Base-by-base conservation (phyloP, 257 asterid genomes). In the Coffea eugenioides region DNA sequence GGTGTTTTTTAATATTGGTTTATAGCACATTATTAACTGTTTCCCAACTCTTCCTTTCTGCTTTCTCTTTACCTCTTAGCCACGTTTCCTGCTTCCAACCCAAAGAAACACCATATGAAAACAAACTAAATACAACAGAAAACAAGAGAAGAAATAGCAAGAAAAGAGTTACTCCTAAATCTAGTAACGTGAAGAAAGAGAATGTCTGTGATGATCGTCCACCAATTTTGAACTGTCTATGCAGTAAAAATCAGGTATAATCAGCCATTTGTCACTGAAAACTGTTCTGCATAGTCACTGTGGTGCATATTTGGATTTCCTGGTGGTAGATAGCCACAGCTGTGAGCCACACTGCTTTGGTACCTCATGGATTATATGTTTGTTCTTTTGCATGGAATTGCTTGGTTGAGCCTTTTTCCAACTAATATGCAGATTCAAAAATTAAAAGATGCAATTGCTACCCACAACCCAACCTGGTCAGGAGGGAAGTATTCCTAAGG, bases 381-480 rank as follows among this genome's bases (percentile, higher is more conserved):
- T 64, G 64, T 64, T 41, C 74, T 52, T 14, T 71, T 64, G 6
- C 52, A n/a, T 54, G 48, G 25, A 71, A 76, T n/a, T 80, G 59
- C 46, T 76, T 75, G 73, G 41, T 71, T 76, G 69, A 39, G 27
- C 27, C 77, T 70, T 14, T 59, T 59, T 62, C 46, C 41, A 67
- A 77, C 74, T 31, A 23, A 21, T 59, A 21, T 89, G 91, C 91
- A 91, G 95, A 86, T 91, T 76, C 93, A 88, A 89, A 91, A 89
- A 82, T 54, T 91, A 69, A 91, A 77, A 86, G 93, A 91, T 80
- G 92, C 95, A 43, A 91, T 91, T 74, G 89, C 81, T 52, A 48
- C 70, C 23, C 87, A 89, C 65, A 88, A 84, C 57, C 80, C 83
- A 52, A 75, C 85, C 80, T 21, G 49, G 46, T 80, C 69, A 76